Conservation (phyloP, 139 green algal species). For the Chlamydomonas incerta region DNA sequence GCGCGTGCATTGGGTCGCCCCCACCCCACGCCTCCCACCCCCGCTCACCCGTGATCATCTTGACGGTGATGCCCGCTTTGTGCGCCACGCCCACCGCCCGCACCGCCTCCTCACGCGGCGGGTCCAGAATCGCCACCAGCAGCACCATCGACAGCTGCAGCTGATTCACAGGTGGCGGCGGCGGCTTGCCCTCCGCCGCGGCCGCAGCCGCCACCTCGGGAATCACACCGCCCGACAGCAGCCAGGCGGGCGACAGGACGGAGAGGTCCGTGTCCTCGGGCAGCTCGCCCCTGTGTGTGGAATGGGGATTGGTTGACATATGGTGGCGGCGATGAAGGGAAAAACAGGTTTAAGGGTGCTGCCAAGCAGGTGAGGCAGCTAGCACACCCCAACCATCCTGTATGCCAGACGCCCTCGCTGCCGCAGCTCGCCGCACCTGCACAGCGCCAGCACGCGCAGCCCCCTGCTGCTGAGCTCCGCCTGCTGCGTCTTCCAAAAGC, state of each 20-base stretch:
- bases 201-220: too few species aligned
- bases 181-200: too few species aligned
- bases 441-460: constrained; percentile 55
- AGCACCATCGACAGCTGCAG: not conserved
- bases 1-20: too few species aligned
- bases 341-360: too few species aligned
- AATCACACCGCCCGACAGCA: not conserved
- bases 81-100: constrained; percentile 52
- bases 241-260: not conserved
- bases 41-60: constrained; percentile 58
- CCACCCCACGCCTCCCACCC: too few species aligned
- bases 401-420: too few species aligned
- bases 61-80: constrained; percentile 56
- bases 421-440: too few species aligned
- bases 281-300: constrained; percentile 52
- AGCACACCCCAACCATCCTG: too few species aligned
- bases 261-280: constrained; percentile 11
- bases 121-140: constrained; percentile 53
- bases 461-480: constrained; percentile 52
- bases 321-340: too few species aligned
- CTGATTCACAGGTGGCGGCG: too few species aligned
- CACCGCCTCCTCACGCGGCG: constrained; percentile 55
- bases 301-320: too few species aligned
- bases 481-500: constrained; percentile 42
- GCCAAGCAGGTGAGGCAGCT: too few species aligned